Conservation (phyloP, 164 flowering plant species). For the Tinospora cordifolia region DNA sequence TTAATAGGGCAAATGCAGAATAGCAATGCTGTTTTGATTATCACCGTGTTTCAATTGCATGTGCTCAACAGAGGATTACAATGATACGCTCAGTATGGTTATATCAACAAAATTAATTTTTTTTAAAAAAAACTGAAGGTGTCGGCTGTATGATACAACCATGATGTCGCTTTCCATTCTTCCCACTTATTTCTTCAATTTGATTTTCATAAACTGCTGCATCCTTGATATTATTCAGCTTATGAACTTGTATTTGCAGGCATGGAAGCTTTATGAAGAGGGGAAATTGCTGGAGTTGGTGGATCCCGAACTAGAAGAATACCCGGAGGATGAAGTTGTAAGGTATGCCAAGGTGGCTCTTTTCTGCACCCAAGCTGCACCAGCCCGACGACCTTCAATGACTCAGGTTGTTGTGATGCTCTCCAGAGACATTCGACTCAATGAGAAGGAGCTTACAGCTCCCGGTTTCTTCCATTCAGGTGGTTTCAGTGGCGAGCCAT, state of each 20-base stretch:
- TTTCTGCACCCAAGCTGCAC: slow-evolving; percentile 69
- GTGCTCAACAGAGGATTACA: neutral
- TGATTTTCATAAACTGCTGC: neutral
- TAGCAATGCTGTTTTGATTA: neutral
- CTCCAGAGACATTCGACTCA: slow-evolving; percentile 44
- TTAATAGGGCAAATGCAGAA: neutral
- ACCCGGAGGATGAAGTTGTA: slow-evolving; percentile 51
- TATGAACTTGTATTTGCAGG: slow-evolving; percentile 22
- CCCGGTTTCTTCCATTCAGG: slow-evolving; percentile 49
- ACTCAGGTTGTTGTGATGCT: slow-evolving; percentile 68
- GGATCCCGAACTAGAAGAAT: slow-evolving; percentile 51
- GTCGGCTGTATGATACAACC: no score
- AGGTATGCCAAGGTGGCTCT: slow-evolving; percentile 65
- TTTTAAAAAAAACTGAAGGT: no score
- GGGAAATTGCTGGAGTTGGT: slow-evolving; percentile 51
- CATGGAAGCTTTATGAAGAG: slow-evolving; percentile 64
- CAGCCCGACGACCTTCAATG: slow-evolving; percentile 58
- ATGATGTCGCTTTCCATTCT: neutral
- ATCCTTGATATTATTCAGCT: neutral
- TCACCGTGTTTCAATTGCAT: neutral
- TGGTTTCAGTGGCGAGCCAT: slow-evolving; percentile 9
- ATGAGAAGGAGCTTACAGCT: slow-evolving; percentile 55
- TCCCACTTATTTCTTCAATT: neutral
- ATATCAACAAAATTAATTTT: no score
- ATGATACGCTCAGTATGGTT: no score